Percentiles rank a stretch among this genome's conserved stretches.
These are phyloP conservation scores for Aureobasidium zeae DNA, from an alignment of 2,329 filamentous ascomycete genomes.

Conservation along the genomic window DNA sequence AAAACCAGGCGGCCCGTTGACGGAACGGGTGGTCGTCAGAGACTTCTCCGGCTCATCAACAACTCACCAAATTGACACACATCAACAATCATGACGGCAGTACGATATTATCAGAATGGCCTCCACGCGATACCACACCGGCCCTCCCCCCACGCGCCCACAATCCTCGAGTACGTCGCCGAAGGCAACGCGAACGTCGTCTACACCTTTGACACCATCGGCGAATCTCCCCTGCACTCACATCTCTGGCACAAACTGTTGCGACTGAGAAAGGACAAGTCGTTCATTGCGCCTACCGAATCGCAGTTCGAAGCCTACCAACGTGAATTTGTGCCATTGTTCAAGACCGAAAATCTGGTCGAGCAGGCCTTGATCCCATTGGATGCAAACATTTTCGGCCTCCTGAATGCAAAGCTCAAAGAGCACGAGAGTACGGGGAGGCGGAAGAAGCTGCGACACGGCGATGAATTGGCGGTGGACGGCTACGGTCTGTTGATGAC, in stretches of 20 bases:
- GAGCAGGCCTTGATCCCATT: conserved; percentile 24
- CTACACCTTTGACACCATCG: conserved; percentile 22
- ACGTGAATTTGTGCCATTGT: conserved; percentile 24
- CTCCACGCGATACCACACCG: no score
- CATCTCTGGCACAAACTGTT: conserved; percentile 24
- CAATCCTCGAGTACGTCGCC: conserved; percentile 26
- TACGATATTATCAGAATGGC: no score
- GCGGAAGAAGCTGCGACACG: conserved; percentile 22
- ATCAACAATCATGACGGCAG: no score
- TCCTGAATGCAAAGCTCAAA: conserved; percentile 23
- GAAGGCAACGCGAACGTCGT: conserved; percentile 33
- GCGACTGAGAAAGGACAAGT: conserved; percentile 27
- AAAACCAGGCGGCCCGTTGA: no score
- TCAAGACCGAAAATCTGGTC: conserved; percentile 25
- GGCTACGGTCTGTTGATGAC: conserved; percentile 27
- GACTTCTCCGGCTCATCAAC: no score
- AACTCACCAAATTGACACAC: no score
- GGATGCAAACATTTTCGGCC: conserved; percentile 18
- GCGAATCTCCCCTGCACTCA: conserved; percentile 14
- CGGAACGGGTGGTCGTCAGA: no score
- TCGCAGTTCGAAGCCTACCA: conserved; percentile 24
- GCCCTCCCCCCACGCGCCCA: neutral
- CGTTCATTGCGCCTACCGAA: conserved; percentile 23
- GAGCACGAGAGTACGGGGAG: neutral
- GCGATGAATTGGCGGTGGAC: conserved; percentile 24